These are phyloP conservation scores for Arctium lappa DNA, from an alignment of 129 eudicot genomes.

Conservation along the genomic window DNA sequence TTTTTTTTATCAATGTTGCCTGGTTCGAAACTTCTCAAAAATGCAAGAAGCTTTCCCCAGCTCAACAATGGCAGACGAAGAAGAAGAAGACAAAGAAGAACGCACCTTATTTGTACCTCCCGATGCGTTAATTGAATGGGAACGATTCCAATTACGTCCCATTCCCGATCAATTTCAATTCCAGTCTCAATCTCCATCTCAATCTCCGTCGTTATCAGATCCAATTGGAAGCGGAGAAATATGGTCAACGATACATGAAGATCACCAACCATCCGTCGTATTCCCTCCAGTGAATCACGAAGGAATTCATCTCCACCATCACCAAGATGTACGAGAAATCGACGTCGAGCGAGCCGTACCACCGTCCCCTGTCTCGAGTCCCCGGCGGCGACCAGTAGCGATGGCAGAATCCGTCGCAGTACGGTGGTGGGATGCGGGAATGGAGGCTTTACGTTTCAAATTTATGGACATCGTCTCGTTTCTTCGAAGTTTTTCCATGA, in stretches of 20 bases:
- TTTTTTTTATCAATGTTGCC: background rate
- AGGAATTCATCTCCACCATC: conserved; percentile 37
- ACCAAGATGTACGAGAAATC: conserved; percentile 2
- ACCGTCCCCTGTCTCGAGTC: conserved; percentile 19
- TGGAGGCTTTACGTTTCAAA: conserved; percentile 24
- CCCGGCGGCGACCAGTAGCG: conserved; percentile 4
- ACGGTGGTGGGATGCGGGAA: conserved; percentile 29
- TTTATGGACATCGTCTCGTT: conserved; percentile 6
- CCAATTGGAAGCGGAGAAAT: conserved; percentile 12
- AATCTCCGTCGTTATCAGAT: conserved; percentile 5
- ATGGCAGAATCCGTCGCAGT: background rate
- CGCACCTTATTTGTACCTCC: background rate
- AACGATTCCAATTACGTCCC: conserved; percentile 14
- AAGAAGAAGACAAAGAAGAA: conserved; percentile 3
- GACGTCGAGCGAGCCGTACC: conserved; percentile 13
- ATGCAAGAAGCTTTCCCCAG: background rate
- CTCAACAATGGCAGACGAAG: conserved; percentile 18
- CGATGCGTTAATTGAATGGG: conserved; percentile 16
- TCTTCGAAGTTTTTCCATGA: conserved; percentile 11
- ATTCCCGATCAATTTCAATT: conserved; percentile 3
- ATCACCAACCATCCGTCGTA: conserved; percentile 29
- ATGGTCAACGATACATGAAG: conserved; percentile 21
- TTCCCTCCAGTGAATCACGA: conserved; percentile 74
- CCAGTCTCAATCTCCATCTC: background rate
- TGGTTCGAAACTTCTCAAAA: conserved; percentile 5